Conservation (phyloP, 345 rosid genomes). For the Arabis alpina region DNA sequence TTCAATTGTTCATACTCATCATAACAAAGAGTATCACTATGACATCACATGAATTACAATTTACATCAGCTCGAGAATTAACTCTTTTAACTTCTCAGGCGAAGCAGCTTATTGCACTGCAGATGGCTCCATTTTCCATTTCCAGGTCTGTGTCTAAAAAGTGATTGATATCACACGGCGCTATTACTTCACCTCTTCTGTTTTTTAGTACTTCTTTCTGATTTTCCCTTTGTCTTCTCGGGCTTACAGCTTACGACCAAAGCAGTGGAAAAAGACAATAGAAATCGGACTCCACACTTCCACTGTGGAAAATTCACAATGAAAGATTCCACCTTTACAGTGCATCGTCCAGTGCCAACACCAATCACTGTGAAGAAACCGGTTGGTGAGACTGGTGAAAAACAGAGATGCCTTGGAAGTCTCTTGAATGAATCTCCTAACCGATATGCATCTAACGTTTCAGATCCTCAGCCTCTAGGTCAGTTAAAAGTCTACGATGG, state of each 20-base stretch:
- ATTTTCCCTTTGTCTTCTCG: constrained; percentile 1
- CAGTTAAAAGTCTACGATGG: constrained; percentile 2
- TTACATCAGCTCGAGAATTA: neutral
- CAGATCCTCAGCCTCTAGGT: constrained; percentile 33
- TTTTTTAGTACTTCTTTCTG: neutral
- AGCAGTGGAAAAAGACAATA: constrained; percentile 72
- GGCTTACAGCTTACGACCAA: constrained; percentile 63
- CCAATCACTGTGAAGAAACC: constrained; percentile 61
- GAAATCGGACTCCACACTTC: constrained; percentile 76
- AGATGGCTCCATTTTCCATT: constrained; percentile 69
- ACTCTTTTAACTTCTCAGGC: constrained; percentile 48
- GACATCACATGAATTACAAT: neutral
- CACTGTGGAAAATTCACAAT: constrained; percentile 61
- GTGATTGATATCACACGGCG: constrained; percentile 5
- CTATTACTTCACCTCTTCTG: constrained; percentile 3
- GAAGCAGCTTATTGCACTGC: constrained; percentile 83
- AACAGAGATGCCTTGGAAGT: constrained; percentile 46
- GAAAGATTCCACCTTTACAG: constrained; percentile 53
- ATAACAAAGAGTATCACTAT: neutral
- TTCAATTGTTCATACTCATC: constrained; percentile 1
- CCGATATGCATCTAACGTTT: constrained; percentile 18
- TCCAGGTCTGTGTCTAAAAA: constrained; percentile 61
- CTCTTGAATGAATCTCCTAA: constrained; percentile 48
- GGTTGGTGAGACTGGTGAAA: constrained; percentile 43
- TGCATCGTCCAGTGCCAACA: constrained; percentile 53